Conservation (phyloP, 768 basidiomycete species). For the Mycena olivaceomarginata region DNA sequence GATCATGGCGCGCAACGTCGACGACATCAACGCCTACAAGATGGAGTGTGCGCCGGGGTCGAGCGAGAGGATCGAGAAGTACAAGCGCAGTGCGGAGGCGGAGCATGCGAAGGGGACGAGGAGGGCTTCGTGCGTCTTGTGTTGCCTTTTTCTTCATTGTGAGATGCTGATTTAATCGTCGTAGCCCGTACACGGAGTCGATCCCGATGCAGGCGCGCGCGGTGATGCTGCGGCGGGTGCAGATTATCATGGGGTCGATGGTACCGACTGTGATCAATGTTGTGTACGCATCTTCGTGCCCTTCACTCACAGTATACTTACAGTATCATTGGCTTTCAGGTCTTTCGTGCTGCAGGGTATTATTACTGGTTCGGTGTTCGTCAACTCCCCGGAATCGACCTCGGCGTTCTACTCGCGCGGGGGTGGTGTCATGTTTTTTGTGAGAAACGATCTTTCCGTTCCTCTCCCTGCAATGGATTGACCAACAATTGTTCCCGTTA, state of each 20-base stretch:
- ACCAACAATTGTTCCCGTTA: neutral
- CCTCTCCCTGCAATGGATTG: no score
- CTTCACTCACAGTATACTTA: conserved; percentile 62
- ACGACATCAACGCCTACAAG: conserved; percentile 68
- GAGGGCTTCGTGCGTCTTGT: conserved; percentile 54
- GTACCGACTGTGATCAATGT: conserved; percentile 54
- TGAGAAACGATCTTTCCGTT: conserved; percentile 53
- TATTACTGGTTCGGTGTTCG: conserved; percentile 77
- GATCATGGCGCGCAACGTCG: conserved; percentile 62
- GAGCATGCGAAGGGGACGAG: conserved; percentile 72
- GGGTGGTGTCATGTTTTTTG: conserved; percentile 89
- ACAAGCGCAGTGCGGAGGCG: conserved; percentile 65
- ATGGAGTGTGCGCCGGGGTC: conserved; percentile 62
- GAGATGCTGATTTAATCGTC: neutral
- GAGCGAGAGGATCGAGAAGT: conserved; percentile 66
- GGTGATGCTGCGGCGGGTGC: conserved; percentile 60
- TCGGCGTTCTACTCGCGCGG: conserved; percentile 84
- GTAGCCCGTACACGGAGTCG: conserved; percentile 60
- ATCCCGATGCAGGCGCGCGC: conserved; percentile 61
- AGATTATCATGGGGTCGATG: conserved; percentile 60
- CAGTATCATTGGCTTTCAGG: conserved; percentile 50
- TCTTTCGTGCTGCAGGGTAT: conserved; percentile 71
- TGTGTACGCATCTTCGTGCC: conserved; percentile 48
- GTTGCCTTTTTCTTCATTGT: neutral
- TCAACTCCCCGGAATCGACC: conserved; percentile 72